Evolutionary conservation across 192 early-diverging fungal species (phyloP).

Genomic region (Spinellus fusiger): DNA sequence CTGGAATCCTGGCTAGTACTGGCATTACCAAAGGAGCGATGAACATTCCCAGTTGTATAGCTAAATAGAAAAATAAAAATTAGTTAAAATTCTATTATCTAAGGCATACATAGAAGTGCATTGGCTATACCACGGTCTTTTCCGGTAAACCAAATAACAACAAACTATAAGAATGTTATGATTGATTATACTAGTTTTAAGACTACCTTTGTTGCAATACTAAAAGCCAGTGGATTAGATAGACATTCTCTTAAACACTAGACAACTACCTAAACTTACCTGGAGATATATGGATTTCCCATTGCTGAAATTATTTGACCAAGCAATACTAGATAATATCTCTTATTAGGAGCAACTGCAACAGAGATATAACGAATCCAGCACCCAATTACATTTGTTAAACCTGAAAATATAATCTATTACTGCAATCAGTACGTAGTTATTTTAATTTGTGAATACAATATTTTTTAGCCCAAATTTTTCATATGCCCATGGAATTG

Average conservation of each 20-base stretch:
- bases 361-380: constrained; percentile 23
- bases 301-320: constrained; percentile 17
- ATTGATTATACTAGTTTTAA: background rate
- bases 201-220: constrained; percentile 22
- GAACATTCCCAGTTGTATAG: constrained; percentile 12
- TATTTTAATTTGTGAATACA: background rate
- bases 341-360: constrained; percentile 1
- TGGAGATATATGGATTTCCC: constrained; percentile 6
- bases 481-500: constrained; percentile 24
- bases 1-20: background rate
- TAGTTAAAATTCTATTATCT: background rate
- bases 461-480: constrained; percentile 20
- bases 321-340: constrained; percentile 14
- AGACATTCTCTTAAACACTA: background rate
- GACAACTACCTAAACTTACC: background rate
- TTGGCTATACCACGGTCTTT: constrained; percentile 21
- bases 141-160: constrained; percentile 22
- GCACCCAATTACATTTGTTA: constrained; percentile 16
- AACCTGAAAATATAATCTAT: constrained; percentile 14
- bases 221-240: constrained; percentile 4
- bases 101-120: constrained; percentile 16
- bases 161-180: constrained; percentile 12
- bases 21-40: constrained; percentile 16
- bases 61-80: constrained; percentile 1
- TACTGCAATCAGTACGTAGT: background rate